phyloP scores from a whole-genome alignment of 108 stramenopile species.

The Nitzschia sp. region DNA sequence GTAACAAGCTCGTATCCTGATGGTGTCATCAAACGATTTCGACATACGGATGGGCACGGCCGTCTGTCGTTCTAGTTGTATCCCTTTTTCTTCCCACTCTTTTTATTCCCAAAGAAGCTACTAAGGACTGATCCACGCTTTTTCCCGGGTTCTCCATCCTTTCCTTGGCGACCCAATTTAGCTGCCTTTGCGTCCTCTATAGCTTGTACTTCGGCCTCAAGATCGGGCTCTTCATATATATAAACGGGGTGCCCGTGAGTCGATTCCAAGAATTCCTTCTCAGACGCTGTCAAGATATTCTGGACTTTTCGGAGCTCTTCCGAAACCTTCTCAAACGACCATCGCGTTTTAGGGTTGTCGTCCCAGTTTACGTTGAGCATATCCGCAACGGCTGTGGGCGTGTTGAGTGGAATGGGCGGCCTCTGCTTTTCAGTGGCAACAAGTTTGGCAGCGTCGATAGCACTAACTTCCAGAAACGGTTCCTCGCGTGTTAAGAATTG shows the following conservation, averaged over 20 bases:
- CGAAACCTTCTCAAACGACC: slow-evolving; percentile 40
- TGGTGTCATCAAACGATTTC: too few species aligned
- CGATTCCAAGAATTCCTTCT: slow-evolving; percentile 46
- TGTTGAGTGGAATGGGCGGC: slow-evolving; percentile 55
- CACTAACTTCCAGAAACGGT: slow-evolving; percentile 55
- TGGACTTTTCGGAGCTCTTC: slow-evolving; percentile 33
- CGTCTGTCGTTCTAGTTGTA: background rate
- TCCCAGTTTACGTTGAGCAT: slow-evolving; percentile 64
- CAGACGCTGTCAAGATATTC: slow-evolving; percentile 32
- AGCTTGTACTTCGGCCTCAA: background rate
- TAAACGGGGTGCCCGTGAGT: slow-evolving; percentile 69
- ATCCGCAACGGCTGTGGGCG: slow-evolving; percentile 32
- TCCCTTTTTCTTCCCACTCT: slow-evolving; percentile 4
- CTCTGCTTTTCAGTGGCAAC: slow-evolving; percentile 59
- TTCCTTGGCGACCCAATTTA: background rate
- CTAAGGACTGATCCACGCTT: slow-evolving; percentile 17
- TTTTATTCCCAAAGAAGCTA: slow-evolving; percentile 22
- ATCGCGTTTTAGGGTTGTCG: slow-evolving; percentile 50
- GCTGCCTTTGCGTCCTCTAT: background rate
- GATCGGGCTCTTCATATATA: background rate
- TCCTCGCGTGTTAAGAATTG: slow-evolving; percentile 65
- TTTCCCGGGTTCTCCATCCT: background rate
- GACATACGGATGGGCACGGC: too few species aligned
- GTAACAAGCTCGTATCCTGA: too few species aligned
- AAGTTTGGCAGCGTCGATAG: slow-evolving; percentile 63